A percentile compares a stretch with the other conserved stretches of the same genome.
phyloP scores from a whole-genome alignment of 2,329 filamentous ascomycete genomes.

The Lachnellula willkommii region DNA sequence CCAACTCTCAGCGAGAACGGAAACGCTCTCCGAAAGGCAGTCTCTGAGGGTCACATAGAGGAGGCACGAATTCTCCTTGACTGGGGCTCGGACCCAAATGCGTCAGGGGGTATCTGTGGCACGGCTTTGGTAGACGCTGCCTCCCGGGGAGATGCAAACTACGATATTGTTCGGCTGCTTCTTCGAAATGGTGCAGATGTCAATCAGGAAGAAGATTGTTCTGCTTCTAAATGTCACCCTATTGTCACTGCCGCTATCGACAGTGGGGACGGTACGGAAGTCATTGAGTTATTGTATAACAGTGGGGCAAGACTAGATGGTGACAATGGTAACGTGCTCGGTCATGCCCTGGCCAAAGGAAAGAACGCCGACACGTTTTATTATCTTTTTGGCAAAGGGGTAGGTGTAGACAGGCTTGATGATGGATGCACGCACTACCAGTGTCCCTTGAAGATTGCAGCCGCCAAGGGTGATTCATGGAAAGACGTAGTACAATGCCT shows the following conservation, averaged over 20 bases:
- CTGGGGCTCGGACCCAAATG: not conserved
- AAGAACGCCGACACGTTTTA: too few relatives aligned
- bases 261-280: too few relatives aligned
- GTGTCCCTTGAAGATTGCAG: not conserved
- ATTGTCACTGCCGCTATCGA: too few relatives aligned
- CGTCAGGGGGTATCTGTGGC: not conserved
- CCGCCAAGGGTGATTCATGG: not conserved
- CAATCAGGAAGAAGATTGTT: not conserved
- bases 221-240: too few relatives aligned
- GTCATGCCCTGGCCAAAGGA: too few relatives aligned
- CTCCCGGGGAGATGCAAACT: not conserved
- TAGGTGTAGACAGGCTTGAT: too few relatives aligned
- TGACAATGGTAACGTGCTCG: too few relatives aligned
- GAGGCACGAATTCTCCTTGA: not conserved
- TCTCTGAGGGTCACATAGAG: not conserved
- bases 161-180: not conserved
- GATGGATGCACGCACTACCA: too few relatives aligned
- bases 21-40: not conserved
- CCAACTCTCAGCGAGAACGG: too few relatives aligned
- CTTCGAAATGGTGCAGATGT: constrained; percentile 28
- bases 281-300: too few relatives aligned
- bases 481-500: constrained; percentile 4
- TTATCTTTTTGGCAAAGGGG: too few relatives aligned
- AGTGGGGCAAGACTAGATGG: too few relatives aligned
- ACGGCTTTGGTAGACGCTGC: not conserved